These are phyloP conservation scores for Apiospora aurea DNA, from an alignment of 2,329 filamentous ascomycete genomes.

Conservation along the genomic window DNA sequence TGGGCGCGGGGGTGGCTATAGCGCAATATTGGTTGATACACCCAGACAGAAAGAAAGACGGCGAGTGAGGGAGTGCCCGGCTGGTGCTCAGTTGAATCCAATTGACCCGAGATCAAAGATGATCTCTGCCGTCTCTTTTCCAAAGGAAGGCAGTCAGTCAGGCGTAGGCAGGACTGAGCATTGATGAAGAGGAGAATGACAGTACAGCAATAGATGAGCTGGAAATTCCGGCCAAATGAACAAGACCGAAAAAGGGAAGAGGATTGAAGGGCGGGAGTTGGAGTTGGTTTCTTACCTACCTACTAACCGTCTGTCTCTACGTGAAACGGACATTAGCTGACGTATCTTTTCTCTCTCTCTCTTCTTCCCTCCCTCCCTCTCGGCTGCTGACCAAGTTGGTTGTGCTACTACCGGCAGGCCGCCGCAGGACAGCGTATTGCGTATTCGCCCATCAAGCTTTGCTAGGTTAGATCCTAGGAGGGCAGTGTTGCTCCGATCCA, in stretches of 20 bases:
- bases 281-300: constrained; percentile 3
- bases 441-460: background rate
- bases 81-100: background rate
- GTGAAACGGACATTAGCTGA: constrained; percentile 8
- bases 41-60: background rate
- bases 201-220: background rate
- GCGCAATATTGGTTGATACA: background rate
- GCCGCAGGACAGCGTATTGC: background rate
- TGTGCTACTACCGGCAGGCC: background rate
- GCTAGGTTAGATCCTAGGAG: background rate
- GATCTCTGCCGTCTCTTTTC: background rate
- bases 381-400: background rate
- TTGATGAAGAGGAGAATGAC: background rate
- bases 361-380: background rate
- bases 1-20: constrained; percentile 3
- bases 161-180: background rate
- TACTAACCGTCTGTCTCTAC: background rate
- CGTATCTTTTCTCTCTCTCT: background rate
- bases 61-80: background rate
- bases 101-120: background rate
- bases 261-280: constrained; percentile 6
- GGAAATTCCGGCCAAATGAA: background rate
- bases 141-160: background rate
- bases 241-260: background rate
- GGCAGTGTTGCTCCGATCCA: background rate